These are phyloP conservation scores for Albatrellus ellisii DNA, from an alignment of 768 basidiomycete species.

Conservation along the genomic window DNA sequence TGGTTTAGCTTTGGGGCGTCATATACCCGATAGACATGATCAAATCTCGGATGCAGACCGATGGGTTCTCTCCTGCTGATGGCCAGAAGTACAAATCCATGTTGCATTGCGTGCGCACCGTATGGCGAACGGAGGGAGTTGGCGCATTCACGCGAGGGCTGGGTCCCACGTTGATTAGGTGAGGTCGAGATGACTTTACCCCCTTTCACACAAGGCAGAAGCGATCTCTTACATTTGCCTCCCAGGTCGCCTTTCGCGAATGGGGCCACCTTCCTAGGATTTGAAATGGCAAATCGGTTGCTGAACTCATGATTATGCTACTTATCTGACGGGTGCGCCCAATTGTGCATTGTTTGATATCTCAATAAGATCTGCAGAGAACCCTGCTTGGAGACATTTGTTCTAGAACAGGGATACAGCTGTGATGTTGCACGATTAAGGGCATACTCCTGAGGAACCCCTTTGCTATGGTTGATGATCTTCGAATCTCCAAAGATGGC, in stretches of 20 bases:
- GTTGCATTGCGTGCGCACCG: conserved; percentile 68
- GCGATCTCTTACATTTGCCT: too few species aligned
- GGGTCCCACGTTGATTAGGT: conserved; percentile 85
- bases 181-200: conserved; percentile 16
- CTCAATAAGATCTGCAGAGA: not conserved
- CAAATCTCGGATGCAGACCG: conserved; percentile 94
- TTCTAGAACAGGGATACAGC: not conserved
- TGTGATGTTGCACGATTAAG: too few species aligned
- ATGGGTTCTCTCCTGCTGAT: conserved; percentile 63
- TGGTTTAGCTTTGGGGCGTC: conserved; percentile 64
- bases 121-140: conserved; percentile 76
- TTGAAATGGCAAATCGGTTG: conserved; percentile 79
- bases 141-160: conserved; percentile 87
- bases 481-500: too few species aligned
- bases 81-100: conserved; percentile 78
- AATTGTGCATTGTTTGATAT: not conserved
- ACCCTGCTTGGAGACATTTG: not conserved
- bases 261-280: conserved; percentile 92
- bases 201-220: conserved; percentile 5
- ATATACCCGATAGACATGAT: conserved; percentile 97
- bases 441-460: too few species aligned
- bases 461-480: too few species aligned
- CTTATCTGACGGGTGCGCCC: not conserved
- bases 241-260: conserved; percentile 88
- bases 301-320: conserved; percentile 26